Percentiles rank a stretch among this genome's conserved stretches.
Evolutionary conservation across 1,284 basidiomycete genomes (phyloP).

Genomic region (Heliocybe sulcata): DNA sequence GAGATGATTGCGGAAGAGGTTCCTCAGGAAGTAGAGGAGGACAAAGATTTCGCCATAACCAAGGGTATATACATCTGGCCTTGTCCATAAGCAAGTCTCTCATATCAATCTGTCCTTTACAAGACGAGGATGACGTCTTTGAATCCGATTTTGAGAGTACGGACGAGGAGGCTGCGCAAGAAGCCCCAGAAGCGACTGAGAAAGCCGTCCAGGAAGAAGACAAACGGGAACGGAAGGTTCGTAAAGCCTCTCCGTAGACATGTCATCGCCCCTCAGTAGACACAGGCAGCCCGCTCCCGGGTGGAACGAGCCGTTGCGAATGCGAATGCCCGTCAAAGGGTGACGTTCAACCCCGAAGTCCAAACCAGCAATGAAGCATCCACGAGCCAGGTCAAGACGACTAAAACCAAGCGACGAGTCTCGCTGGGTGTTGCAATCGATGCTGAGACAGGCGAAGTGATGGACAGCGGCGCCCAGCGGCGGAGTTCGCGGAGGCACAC

Average conservation of each 20-base stretch:
- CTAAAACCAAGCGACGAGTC: slow-evolving; percentile 42
- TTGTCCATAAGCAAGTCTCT: not conserved
- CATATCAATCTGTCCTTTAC: not conserved
- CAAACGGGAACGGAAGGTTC: slow-evolving; percentile 45
- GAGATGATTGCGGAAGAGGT: slow-evolving; percentile 57
- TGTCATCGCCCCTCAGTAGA: not conserved
- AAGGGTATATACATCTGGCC: slow-evolving; percentile 33
- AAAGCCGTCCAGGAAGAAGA: slow-evolving; percentile 54
- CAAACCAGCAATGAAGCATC: slow-evolving; percentile 12
- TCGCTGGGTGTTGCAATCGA: slow-evolving; percentile 46
- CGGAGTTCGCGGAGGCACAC: slow-evolving; percentile 63
- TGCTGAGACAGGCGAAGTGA: slow-evolving; percentile 49
- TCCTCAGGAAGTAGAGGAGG: slow-evolving; percentile 57
- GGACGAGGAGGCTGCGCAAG: slow-evolving; percentile 59
- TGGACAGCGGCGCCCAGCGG: slow-evolving; percentile 36
- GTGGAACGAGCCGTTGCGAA: slow-evolving; percentile 55
- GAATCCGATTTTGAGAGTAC: slow-evolving; percentile 80
- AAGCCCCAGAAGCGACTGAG: slow-evolving; percentile 49
- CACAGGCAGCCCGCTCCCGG: slow-evolving; percentile 47
- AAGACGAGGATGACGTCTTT: slow-evolving; percentile 74
- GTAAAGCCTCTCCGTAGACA: slow-evolving; percentile 5
- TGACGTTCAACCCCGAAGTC: slow-evolving; percentile 51
- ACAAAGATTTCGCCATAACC: slow-evolving; percentile 59
- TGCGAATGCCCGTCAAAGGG: slow-evolving; percentile 55
- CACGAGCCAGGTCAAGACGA: slow-evolving; percentile 20